Percentiles rank a stretch among this genome's conserved stretches.
Evolutionary conservation across 2,329 filamentous ascomycete species (phyloP).

Genomic region (Paradendryphiella salina): DNA sequence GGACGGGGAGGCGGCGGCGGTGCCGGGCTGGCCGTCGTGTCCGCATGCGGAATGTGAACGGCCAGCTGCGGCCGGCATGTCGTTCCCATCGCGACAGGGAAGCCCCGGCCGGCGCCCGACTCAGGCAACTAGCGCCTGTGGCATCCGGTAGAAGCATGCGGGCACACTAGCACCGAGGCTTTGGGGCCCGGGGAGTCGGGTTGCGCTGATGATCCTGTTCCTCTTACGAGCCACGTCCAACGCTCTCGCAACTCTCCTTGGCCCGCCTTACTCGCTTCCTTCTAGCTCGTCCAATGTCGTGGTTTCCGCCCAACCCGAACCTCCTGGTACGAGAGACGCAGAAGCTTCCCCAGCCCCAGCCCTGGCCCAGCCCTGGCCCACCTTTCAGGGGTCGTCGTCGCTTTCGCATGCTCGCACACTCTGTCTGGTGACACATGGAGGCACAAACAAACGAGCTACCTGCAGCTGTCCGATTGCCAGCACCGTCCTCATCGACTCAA

Average conservation of each 20-base stretch:
- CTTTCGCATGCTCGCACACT: conserved; percentile 18
- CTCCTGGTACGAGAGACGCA: conserved; percentile 26
- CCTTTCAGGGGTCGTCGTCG: conserved; percentile 39
- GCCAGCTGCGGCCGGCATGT: conserved; percentile 34
- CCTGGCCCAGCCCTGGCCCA: conserved; percentile 29
- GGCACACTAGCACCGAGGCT: conserved; percentile 10
- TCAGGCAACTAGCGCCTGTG: conserved; percentile 7
- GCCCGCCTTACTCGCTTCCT: conserved; percentile 38
- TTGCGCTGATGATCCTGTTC: conserved; percentile 42
- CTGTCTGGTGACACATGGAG: conserved; percentile 33
- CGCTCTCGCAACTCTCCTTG: conserved; percentile 40
- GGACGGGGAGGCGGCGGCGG: conserved; percentile 35
- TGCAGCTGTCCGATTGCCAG: conserved; percentile 29
- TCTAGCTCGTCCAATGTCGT: conserved; percentile 42
- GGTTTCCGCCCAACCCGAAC: conserved; percentile 42
- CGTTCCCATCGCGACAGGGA: conserved; percentile 31
- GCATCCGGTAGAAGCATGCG: conserved; percentile 9
- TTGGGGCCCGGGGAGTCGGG: conserved; percentile 23
- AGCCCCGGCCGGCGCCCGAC: conserved; percentile 9
- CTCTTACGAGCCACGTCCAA: conserved; percentile 40
- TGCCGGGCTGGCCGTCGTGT: conserved; percentile 10
- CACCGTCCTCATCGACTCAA: conserved; percentile 30
- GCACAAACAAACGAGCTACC: conserved; percentile 30
- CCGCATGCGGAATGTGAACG: conserved; percentile 32
- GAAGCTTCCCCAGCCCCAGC: conserved; percentile 37